These are phyloP conservation scores for Psilocybe tampanensis DNA, from an alignment of 768 basidiomycete genomes.

Conservation along the genomic window DNA sequence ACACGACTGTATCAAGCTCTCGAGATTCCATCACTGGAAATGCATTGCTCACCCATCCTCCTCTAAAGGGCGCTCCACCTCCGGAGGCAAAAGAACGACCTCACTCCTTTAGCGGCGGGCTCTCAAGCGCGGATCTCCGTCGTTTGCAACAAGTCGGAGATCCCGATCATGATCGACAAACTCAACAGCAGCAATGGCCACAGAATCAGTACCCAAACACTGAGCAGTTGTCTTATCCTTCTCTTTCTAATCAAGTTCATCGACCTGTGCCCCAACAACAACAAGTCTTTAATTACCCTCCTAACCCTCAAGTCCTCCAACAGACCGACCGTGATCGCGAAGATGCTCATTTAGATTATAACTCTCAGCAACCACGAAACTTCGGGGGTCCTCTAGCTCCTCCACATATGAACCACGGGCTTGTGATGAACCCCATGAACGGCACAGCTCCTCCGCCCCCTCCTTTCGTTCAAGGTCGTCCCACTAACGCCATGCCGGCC, in stretches of 20 bases:
- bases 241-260: constrained; percentile 58
- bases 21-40: constrained; percentile 61
- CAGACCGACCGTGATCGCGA: constrained; percentile 39
- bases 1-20: constrained; percentile 64
- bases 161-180: constrained; percentile 37
- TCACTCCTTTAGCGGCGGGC: constrained; percentile 79
- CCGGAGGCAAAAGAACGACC: constrained; percentile 75
- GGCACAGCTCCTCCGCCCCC: constrained; percentile 38
- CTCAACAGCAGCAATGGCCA: constrained; percentile 49
- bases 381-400: constrained; percentile 41
- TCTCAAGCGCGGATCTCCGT: constrained; percentile 73
- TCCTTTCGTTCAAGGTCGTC: constrained; percentile 54
- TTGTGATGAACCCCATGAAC: constrained; percentile 19
- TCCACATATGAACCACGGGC: constrained; percentile 28
- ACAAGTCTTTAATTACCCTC: constrained; percentile 52
- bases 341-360: constrained; percentile 58
- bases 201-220: constrained; percentile 48
- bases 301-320: constrained; percentile 35
- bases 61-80: constrained; percentile 50
- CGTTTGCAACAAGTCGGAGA: constrained; percentile 74
- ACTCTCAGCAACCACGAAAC: constrained; percentile 51
- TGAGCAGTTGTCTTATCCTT: constrained; percentile 65
- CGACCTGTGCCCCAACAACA: constrained; percentile 53
- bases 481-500: constrained; percentile 45
- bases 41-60: constrained; percentile 55